A percentile compares a stretch with the other conserved stretches of the same genome.
phyloP scores from a whole-genome alignment of 225 moss, liverwort and hornwort species.

The Anthoceros angustus region DNA sequence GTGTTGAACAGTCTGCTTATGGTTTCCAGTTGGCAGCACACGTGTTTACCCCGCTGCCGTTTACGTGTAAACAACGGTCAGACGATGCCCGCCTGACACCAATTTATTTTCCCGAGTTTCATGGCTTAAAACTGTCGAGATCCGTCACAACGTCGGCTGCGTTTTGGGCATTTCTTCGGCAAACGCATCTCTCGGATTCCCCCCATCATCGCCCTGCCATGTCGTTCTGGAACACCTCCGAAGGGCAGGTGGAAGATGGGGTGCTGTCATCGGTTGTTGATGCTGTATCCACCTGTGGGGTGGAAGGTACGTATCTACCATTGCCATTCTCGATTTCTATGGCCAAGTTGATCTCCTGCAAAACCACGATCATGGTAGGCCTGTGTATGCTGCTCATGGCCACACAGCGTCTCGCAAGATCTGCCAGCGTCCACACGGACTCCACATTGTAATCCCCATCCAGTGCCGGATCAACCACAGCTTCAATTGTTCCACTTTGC shows the following conservation, averaged over 20 bases:
- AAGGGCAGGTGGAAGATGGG: neutral
- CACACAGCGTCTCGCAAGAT: slow-evolving; percentile 11
- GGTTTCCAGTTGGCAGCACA: no score
- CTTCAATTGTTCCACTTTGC: slow-evolving; percentile 7
- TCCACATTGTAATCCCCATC: slow-evolving; percentile 13
- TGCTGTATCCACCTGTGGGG: neutral
- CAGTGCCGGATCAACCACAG: slow-evolving; percentile 18
- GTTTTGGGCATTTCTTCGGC: no score
- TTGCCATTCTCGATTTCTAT: neutral
- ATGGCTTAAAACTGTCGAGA: no score
- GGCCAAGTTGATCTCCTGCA: neutral
- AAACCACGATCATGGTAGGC: neutral
- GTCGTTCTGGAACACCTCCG: neutral
- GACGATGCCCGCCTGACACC: no score
- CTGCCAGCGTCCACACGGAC: slow-evolving; percentile 24
- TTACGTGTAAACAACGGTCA: no score
- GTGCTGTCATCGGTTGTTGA: neutral
- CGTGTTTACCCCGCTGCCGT: no score
- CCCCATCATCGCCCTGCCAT: neutral
- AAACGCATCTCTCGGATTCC: neutral
- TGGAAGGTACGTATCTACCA: neutral
- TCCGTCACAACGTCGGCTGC: no score
- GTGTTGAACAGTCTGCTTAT: no score
- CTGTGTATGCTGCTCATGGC: slow-evolving; percentile 3
- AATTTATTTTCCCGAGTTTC: no score